These are phyloP conservation scores for Ustulina deusta DNA, from an alignment of 2,329 filamentous ascomycete species.

Conservation along the genomic window DNA sequence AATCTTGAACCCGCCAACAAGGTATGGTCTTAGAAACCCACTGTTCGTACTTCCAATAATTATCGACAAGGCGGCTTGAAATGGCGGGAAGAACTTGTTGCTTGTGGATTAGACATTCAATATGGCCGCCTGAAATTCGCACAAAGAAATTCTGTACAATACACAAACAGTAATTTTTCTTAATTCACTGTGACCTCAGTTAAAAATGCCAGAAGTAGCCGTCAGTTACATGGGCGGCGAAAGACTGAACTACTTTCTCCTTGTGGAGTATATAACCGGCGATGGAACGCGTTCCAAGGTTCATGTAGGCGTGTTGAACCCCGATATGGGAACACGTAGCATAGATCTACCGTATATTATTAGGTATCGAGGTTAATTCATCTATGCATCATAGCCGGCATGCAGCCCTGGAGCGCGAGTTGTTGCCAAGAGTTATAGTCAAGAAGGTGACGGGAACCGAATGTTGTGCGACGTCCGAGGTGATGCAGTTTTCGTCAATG, in stretches of 20 bases:
- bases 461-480: conserved; percentile 31
- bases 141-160: not conserved
- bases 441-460: conserved; percentile 7
- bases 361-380: not conserved
- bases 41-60: no score
- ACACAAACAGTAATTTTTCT: not conserved
- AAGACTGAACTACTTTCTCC: not conserved
- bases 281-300: no score
- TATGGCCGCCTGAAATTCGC: not conserved
- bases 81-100: not conserved
- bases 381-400: conserved; percentile 6
- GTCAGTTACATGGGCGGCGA: not conserved
- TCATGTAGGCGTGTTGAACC: not conserved
- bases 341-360: no score
- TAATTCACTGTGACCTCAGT: not conserved
- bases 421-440: conserved; percentile 11
- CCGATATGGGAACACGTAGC: not conserved
- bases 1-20: not conserved
- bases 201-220: not conserved
- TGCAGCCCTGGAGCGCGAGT: not conserved
- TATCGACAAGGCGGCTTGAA: not conserved
- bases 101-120: not conserved
- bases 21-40: no score
- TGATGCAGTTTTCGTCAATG: conserved; percentile 26
- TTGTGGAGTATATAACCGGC: not conserved